Evolutionary conservation across 495 filamentous ascomycete species (phyloP).

Genomic region (Hypoxylon trugodes): DNA sequence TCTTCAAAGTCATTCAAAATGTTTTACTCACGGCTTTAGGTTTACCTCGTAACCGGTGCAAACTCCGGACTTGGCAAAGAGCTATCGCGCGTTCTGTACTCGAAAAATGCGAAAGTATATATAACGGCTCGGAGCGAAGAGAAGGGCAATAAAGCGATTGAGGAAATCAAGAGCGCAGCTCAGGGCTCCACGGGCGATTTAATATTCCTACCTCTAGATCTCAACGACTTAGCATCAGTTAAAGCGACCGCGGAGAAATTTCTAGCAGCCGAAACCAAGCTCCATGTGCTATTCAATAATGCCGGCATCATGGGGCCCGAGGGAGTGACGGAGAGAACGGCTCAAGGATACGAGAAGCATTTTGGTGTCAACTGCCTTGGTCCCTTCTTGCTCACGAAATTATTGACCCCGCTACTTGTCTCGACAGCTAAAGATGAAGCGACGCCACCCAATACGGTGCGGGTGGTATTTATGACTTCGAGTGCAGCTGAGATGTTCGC

Average conservation of each 20-base stretch:
- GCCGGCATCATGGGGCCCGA: too few species aligned
- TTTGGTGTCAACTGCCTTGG: constrained; percentile 51
- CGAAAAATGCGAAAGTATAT: constrained; percentile 58
- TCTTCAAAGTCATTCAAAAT: too few species aligned
- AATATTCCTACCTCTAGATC: constrained; percentile 35
- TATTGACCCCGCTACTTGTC: constrained; percentile 55
- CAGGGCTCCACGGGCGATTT: constrained; percentile 22
- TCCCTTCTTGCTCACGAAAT: constrained; percentile 49
- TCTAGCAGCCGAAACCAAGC: constrained; percentile 22
- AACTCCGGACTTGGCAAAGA: constrained; percentile 56
- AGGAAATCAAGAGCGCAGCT: constrained; percentile 20
- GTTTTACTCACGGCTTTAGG: too few species aligned
- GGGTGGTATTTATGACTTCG: constrained; percentile 54
- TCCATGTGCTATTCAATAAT: constrained; percentile 43
- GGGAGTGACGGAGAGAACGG: too few species aligned
- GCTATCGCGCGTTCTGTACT: constrained; percentile 53
- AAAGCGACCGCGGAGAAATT: constrained; percentile 25
- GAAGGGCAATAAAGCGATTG: constrained; percentile 35
- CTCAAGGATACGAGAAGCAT: constrained; percentile 49
- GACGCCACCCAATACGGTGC: constrained; percentile 46
- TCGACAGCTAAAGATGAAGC: constrained; percentile 43
- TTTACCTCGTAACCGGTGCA: constrained; percentile 58
- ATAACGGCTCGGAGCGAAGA: constrained; percentile 53
- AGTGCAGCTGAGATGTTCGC: constrained; percentile 25
- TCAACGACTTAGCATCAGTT: constrained; percentile 33